phyloP scores from a whole-genome alignment of 371 early-diverging fungal genomes.

The Syncephalastrum sp. region DNA sequence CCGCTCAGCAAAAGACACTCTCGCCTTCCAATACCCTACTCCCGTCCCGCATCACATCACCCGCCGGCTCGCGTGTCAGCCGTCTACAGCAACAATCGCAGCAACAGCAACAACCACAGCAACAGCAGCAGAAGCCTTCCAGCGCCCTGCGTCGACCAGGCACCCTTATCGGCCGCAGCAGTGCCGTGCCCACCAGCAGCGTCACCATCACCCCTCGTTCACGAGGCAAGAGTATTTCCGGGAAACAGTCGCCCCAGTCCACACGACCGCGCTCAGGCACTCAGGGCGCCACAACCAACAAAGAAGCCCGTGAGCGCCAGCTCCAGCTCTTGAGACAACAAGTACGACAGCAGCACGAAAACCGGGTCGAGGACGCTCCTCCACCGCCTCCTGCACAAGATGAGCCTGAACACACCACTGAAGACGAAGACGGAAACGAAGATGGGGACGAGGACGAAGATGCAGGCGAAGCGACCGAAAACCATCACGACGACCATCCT shows the following conservation, averaged over 20 bases:
- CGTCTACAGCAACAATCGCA: slow-evolving; percentile 16
- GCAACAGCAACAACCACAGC: slow-evolving; percentile 5
- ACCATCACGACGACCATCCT: background rate
- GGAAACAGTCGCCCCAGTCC: slow-evolving; percentile 2
- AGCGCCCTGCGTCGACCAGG: slow-evolving; percentile 15
- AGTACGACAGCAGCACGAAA: slow-evolving; percentile 13
- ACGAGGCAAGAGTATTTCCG: background rate
- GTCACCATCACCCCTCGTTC: slow-evolving; percentile 11
- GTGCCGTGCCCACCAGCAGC: slow-evolving; percentile 14
- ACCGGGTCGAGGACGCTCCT: background rate
- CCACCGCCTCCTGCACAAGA: slow-evolving; percentile 11
- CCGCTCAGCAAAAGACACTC: slow-evolving; percentile 24
- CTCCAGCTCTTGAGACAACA: slow-evolving; percentile 16
- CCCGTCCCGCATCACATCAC: slow-evolving; percentile 29
- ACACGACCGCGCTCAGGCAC: slow-evolving; percentile 23
- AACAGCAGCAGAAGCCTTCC: slow-evolving; percentile 7
- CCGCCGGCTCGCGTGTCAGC: slow-evolving; percentile 16
- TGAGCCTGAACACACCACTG: background rate
- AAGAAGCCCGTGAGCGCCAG: slow-evolving; percentile 16
- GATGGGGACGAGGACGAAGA: slow-evolving; percentile 16
- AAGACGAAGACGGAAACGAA: slow-evolving; percentile 3
- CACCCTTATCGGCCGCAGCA: slow-evolving; percentile 12
- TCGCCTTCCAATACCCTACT: slow-evolving; percentile 29
- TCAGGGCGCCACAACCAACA: slow-evolving; percentile 19
- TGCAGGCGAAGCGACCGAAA: slow-evolving; percentile 12